Base-by-base conservation (phyloP, 2,329 filamentous ascomycete genomes). In the Xylariaceae sp. region DNA sequence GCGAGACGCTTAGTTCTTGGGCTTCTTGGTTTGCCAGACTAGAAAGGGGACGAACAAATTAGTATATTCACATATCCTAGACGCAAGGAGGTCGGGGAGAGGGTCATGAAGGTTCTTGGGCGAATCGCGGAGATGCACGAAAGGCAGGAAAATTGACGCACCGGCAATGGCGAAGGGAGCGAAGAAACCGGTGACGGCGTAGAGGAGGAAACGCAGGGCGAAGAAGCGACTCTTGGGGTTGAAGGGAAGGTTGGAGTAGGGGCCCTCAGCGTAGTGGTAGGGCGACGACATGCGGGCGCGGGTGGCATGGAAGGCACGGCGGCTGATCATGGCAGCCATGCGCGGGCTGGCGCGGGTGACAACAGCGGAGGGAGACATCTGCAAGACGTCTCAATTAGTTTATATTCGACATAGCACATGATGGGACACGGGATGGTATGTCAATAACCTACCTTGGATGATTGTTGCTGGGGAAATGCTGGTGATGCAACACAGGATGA, bases 231-330 rank as follows among this genome's bases (percentile, higher is more conserved):
- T 93, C 80, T 90, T 83, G 68, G 94, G 89, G 84, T 99, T 96
- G 87, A 99, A 99, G 68, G 94, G 94, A 67, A 99, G 79, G 85
- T 97, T 97, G 82, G 84, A 88, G 78, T 91, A 89, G 73, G 93
- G 90, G 67, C 93, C 94, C 82, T 97, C 93, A 70, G 93, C 88
- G 82, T 99, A 99, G 84, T 99, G 94, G 88, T 96, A 97, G 66
- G 92, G 92, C 75, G 90, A 95, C 71, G 82, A 85, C 75, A 96
- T 80, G 77, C 90, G 91, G 75, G 88, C 79, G 73, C 90, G 90
- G 75, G 93, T 95, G 73, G 90, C 86, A 78, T 92, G 88, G 88
- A 99, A 97, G 80, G 88, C 91, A 78, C 94, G 92, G 81, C 92
- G 91, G 83, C 88, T 84, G 80, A 92, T 82, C 74, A 87, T 76